A percentile compares a stretch with the other conserved stretches of the same genome.
phyloP scores from a whole-genome alignment of 2,329 filamentous ascomycete genomes.

The Trichoderma harzianum region DNA sequence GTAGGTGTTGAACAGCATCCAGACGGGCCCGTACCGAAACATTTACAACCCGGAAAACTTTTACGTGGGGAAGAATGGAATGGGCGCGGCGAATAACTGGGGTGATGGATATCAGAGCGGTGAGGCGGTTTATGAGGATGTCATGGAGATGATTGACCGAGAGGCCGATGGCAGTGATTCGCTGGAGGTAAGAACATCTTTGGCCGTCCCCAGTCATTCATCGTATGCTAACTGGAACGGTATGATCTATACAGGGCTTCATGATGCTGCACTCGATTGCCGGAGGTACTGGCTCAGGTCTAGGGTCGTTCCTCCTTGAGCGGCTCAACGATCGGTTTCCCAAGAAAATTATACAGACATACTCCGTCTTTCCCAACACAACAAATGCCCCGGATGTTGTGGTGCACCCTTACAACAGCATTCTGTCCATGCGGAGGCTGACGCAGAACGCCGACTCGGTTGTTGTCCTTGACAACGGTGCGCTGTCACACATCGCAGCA shows the following conservation, averaged over 20 bases:
- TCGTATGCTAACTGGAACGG: background rate
- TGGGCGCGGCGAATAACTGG: conserved; percentile 97
- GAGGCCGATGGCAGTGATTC: conserved; percentile 98
- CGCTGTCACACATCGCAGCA: conserved; percentile 87
- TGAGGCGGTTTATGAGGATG: conserved; percentile 88
- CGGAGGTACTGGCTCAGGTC: conserved; percentile 91
- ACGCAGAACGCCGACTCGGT: conserved; percentile 97
- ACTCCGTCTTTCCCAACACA: conserved; percentile 96
- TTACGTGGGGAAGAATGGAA: conserved; percentile 90
- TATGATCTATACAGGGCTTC: conserved; percentile 63
- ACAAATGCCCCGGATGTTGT: conserved; percentile 86
- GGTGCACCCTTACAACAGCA: conserved; percentile 96
- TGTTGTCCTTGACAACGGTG: conserved; percentile 94
- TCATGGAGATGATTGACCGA: conserved; percentile 99
- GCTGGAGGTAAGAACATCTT: conserved; percentile 62
- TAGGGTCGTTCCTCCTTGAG: conserved; percentile 92
- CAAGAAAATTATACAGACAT: conserved; percentile 98
- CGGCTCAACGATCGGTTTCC: conserved; percentile 95
- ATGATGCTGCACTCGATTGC: conserved; percentile 99
- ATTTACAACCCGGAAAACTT: conserved; percentile 99
- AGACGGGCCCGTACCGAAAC: conserved; percentile 91
- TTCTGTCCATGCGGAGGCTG: conserved; percentile 84
- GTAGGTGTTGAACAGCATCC: conserved; percentile 83
- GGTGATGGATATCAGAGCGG: conserved; percentile 93
- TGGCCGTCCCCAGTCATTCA: background rate